Base-by-base conservation (phyloP, 305 asterid genomes). In the Fraxinus nigra region DNA sequence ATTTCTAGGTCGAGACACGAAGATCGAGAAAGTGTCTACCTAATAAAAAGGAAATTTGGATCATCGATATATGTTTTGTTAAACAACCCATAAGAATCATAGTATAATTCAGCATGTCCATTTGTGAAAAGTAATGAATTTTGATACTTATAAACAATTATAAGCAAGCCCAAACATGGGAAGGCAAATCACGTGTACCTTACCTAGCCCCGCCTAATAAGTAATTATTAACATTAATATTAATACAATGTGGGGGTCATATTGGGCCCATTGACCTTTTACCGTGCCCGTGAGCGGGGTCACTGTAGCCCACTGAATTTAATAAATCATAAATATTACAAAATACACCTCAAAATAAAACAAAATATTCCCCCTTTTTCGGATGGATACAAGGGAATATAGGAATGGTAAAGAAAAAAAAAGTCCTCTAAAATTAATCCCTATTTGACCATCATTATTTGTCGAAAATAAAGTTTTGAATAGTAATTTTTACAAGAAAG, bases 231-330 rank as follows among this genome's bases (percentile, higher is more conserved):
- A 35, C 1, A 6, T 35, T 35, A 35, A 35, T 35, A 35, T 37
- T 37, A 7, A 37, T 37, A 40, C 48, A 10, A 40, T 11, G 51
- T 43, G 51, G 30, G 8, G 75, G 81, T 48, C 85, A 59, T 16
- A 0, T 2, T 73, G 86, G 88, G 82, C 87, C 90, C 85, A 72
- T 35, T 22, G 30, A 24, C 63, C 40, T 72, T 9, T 22, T 10
- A 51, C 13, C 30, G 81, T 30, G 72, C 82, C 78, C 77, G 61
- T 20, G 40, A 54, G 16, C 35, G 72, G 46, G 46, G 4, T 9
- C 72, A 14, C 43, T 78, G 5, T n/a, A 80, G 78, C 85, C 89
- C 87, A 82, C 82, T 10, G 37, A 16, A 24, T 3, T 85, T 24
- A 26, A 65, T 7, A 8, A 7, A 26, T 24, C 11, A 38, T 8